Conservation (phyloP, 2,329 filamentous ascomycete species). For the Thermomyces lanuginosus region DNA sequence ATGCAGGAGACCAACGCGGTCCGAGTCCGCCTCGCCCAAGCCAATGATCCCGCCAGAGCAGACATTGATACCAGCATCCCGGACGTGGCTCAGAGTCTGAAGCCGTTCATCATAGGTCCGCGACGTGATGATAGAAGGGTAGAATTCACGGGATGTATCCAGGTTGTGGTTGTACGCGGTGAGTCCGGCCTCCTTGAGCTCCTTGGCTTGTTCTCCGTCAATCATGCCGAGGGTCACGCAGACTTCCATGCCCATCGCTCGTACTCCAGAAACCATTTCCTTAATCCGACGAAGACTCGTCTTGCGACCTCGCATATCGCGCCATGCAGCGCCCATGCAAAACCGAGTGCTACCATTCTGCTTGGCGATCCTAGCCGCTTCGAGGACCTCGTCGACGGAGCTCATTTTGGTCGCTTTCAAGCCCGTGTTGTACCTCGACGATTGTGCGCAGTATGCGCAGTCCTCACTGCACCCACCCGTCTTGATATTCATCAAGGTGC, state of each 20-base stretch:
- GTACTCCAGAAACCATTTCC: constrained; percentile 68
- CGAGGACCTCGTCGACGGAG: constrained; percentile 63
- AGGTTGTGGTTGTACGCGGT: constrained; percentile 93
- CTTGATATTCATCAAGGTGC: constrained; percentile 94
- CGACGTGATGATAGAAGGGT: constrained; percentile 72
- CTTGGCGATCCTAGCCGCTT: constrained; percentile 59
- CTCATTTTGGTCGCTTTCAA: constrained; percentile 63
- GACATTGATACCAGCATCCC: constrained; percentile 74
- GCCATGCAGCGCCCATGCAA: constrained; percentile 90
- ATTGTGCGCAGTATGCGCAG: constrained; percentile 82
- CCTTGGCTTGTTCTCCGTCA: constrained; percentile 59
- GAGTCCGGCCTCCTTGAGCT: constrained; percentile 67
- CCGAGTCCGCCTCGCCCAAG: constrained; percentile 59
- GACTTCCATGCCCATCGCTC: constrained; percentile 69
- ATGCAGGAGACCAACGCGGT: constrained; percentile 69
- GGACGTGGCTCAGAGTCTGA: constrained; percentile 60
- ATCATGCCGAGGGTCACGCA: constrained; percentile 95
- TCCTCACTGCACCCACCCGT: constrained; percentile 84
- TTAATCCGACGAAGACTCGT: constrained; percentile 69
- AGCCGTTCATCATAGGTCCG: constrained; percentile 76
- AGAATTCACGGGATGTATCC: constrained; percentile 78
- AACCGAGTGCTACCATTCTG: constrained; percentile 77
- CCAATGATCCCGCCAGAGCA: constrained; percentile 82
- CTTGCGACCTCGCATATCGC: constrained; percentile 84
- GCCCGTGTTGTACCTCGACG: constrained; percentile 58